These are phyloP conservation scores for Linnemannia hyalina DNA, from an alignment of 192 early-diverging fungal genomes.

Conservation along the genomic window DNA sequence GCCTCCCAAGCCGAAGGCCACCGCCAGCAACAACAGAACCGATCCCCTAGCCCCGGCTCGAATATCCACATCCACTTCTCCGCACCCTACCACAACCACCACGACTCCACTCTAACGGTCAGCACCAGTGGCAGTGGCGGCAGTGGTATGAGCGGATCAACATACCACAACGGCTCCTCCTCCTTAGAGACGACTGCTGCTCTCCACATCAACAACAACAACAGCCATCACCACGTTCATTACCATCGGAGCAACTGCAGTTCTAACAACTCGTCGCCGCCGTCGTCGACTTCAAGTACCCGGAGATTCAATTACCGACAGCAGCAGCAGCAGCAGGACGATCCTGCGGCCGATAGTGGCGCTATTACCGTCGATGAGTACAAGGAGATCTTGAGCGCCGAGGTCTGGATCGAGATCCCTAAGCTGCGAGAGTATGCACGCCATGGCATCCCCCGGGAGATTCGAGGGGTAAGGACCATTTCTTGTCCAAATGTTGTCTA, in stretches of 20 bases:
- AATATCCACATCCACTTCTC: neutral
- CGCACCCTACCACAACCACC: neutral
- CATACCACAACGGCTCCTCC: neutral
- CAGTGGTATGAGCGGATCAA: neutral
- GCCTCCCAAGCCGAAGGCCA: neutral
- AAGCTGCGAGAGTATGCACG: conserved; percentile 77
- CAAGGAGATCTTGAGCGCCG: conserved; percentile 78
- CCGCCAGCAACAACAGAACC: conserved; percentile 11
- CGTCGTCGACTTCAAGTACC: conserved; percentile 7
- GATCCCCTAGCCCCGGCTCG: neutral
- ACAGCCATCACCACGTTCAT: neutral
- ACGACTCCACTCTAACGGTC: neutral
- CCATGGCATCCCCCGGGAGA: conserved; percentile 83
- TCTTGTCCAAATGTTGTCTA: neutral
- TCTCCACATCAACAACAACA: neutral
- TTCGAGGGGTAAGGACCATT: conserved; percentile 68
- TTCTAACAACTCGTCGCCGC: neutral
- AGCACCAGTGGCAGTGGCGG: neutral
- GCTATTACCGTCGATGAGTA: conserved; percentile 69
- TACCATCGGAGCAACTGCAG: conserved; percentile 10
- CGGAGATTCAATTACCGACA: conserved; percentile 4
- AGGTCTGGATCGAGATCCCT: conserved; percentile 85
- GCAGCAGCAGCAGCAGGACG: conserved; percentile 3
- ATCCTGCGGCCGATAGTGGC: conserved; percentile 4
- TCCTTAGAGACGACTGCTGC: neutral